A percentile compares a stretch with the other conserved stretches of the same genome.
phyloP scores from a whole-genome alignment of 768 basidiomycete species.

The Hypholoma fasciculare region DNA sequence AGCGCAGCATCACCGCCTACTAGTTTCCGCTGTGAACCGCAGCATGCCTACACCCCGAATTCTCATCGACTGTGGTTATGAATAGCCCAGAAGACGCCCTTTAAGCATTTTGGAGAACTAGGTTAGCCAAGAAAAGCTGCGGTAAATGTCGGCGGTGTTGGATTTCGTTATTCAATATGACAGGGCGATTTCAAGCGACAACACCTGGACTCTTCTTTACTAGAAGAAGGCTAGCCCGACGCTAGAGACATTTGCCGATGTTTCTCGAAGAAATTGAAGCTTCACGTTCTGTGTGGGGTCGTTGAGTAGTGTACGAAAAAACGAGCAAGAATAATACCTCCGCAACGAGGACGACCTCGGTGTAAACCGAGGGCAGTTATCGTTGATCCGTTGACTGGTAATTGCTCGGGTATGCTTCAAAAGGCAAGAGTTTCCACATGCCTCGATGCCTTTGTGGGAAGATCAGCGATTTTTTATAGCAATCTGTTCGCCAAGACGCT shows the following conservation, averaged over 20 bases:
- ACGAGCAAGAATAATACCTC: not conserved
- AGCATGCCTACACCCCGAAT: constrained; percentile 11
- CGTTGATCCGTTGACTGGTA: constrained; percentile 7
- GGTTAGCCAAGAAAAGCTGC: not conserved
- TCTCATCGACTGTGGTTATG: constrained; percentile 10
- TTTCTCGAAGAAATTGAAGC: too few species aligned
- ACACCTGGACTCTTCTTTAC: too few species aligned
- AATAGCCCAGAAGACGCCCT: not conserved
- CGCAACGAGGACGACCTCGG: not conserved
- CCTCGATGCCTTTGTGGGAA: constrained; percentile 8
- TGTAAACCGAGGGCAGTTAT: constrained; percentile 3
- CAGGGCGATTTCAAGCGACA: too few species aligned
- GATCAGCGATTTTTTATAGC: not conserved
- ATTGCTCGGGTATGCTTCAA: constrained; percentile 5
- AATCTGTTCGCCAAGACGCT: not conserved
- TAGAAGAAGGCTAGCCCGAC: too few species aligned
- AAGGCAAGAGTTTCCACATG: constrained; percentile 17
- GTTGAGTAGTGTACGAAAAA: not conserved
- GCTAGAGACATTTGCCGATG: too few species aligned
- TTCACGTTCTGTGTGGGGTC: too few species aligned
- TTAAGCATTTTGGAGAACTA: not conserved
- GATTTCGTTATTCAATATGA: too few species aligned
- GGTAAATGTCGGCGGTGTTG: too few species aligned
- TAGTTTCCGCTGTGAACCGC: constrained; percentile 11
- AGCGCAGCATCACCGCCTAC: constrained; percentile 19